phyloP scores from a whole-genome alignment of 1,284 basidiomycete species.

The Cutaneotrichosporon daszewskae region DNA sequence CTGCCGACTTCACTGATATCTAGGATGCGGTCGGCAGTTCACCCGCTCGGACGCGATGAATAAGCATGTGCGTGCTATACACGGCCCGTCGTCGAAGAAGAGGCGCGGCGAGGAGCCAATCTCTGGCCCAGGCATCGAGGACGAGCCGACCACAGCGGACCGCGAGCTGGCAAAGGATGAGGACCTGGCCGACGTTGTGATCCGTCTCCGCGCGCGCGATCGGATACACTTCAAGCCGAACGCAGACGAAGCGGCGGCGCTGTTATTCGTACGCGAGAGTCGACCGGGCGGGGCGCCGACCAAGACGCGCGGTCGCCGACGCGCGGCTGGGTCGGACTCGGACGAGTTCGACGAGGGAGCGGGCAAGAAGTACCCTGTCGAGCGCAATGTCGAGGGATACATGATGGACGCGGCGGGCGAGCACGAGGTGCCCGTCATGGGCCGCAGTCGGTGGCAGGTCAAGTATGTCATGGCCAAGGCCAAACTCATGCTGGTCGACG shows the following conservation, averaged over 20 bases:
- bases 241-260: slow-evolving; percentile 10
- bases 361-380: slow-evolving; percentile 12
- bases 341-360: slow-evolving; percentile 28
- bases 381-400: slow-evolving; percentile 18
- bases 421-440: slow-evolving; percentile 27
- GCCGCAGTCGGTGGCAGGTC: slow-evolving; percentile 31
- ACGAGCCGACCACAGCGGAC: slow-evolving; percentile 13
- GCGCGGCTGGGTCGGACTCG: slow-evolving; percentile 10
- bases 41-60: slow-evolving; percentile 92
- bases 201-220: slow-evolving; percentile 10
- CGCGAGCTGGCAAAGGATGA: slow-evolving; percentile 17
- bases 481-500: slow-evolving; percentile 43
- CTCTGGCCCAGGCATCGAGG: slow-evolving; percentile 4
- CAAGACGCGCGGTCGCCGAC: slow-evolving; percentile 7
- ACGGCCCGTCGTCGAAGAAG: slow-evolving; percentile 12
- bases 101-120: slow-evolving; percentile 1
- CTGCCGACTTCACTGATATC: not conserved
- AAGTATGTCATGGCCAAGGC: slow-evolving; percentile 43
- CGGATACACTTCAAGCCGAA: slow-evolving; percentile 8
- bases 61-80: slow-evolving; percentile 35
- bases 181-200: slow-evolving; percentile 16
- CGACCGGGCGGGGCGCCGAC: slow-evolving; percentile 13
- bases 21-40: slow-evolving; percentile 91
- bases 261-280: slow-evolving; percentile 15
- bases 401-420: slow-evolving; percentile 16